phyloP scores from a whole-genome alignment of 805 yeast species.

The Saturnispora diversa region DNA sequence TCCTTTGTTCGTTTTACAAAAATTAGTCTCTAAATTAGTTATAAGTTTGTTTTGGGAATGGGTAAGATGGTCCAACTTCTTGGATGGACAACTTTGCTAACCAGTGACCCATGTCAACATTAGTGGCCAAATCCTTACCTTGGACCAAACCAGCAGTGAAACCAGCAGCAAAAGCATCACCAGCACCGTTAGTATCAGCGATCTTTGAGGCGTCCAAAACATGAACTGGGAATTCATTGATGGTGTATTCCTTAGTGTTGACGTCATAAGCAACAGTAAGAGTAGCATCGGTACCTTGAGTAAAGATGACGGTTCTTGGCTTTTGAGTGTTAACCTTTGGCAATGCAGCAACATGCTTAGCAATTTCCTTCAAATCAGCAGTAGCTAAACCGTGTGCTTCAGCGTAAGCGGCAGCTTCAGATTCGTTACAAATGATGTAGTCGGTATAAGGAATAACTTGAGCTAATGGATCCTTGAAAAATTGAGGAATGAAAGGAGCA shows the following conservation, averaged over 20 bases:
- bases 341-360: slow-evolving; percentile 69
- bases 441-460: slow-evolving; percentile 79
- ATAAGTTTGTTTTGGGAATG: slow-evolving; percentile 61
- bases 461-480: slow-evolving; percentile 88
- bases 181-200: slow-evolving; percentile 96
- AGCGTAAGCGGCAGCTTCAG: slow-evolving; percentile 93
- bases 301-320: slow-evolving; percentile 83
- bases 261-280: slow-evolving; percentile 57
- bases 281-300: slow-evolving; percentile 93
- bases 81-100: slow-evolving; percentile 87
- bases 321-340: slow-evolving; percentile 64
- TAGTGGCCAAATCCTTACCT: slow-evolving; percentile 51
- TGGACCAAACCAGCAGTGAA: slow-evolving; percentile 82
- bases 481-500: slow-evolving; percentile 94
- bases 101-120: slow-evolving; percentile 90
- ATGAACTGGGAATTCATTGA: slow-evolving; percentile 58
- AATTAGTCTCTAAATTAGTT: slow-evolving; percentile 15
- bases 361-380: slow-evolving; percentile 64
- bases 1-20: not conserved
- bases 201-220: slow-evolving; percentile 59
- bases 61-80: slow-evolving; percentile 92
- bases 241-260: slow-evolving; percentile 37
- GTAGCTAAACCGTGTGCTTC: slow-evolving; percentile 65
- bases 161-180: slow-evolving; percentile 97
- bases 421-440: slow-evolving; percentile 87